phyloP scores from a whole-genome alignment of 129 eudicot genomes.

The Saussurea involucrata region DNA sequence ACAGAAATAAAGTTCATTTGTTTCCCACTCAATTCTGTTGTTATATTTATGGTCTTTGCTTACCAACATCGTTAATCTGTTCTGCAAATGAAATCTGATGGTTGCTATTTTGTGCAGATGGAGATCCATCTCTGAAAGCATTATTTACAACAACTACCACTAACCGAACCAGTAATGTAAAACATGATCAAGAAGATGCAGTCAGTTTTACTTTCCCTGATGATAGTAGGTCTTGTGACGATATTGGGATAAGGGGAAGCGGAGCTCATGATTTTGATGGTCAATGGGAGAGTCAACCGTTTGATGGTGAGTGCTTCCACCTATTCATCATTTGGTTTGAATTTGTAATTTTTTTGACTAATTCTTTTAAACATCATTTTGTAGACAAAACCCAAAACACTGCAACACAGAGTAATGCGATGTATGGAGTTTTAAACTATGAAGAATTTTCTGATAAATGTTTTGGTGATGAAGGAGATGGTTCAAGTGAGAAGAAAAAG shows the following conservation, averaged over 20 bases:
- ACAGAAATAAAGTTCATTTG: not conserved
- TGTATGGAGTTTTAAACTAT: not conserved
- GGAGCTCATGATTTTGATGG: not conserved
- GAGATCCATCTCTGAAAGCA: slow-evolving; percentile 4
- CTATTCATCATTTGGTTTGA: not conserved
- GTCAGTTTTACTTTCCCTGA: not conserved
- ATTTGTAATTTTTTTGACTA: not conserved
- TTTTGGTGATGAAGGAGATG: slow-evolving; percentile 8
- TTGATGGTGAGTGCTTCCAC: slow-evolving; percentile 6
- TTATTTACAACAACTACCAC: slow-evolving; percentile 9
- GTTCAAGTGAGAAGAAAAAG: not conserved
- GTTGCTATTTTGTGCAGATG: not conserved
- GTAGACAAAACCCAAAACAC: slow-evolving; percentile 8
- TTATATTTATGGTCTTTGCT: not conserved
- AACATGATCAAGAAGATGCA: not conserved
- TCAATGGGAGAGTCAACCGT: slow-evolving; percentile 10
- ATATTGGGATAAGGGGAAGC: not conserved
- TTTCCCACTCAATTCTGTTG: not conserved
- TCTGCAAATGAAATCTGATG: not conserved
- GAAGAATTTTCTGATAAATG: slow-evolving; percentile 2
- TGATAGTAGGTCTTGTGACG: slow-evolving; percentile 1
- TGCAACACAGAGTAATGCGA: not conserved
- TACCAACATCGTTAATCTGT: not conserved
- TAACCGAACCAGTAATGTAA: not conserved
- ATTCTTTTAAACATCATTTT: not conserved